These are phyloP conservation scores for Aspergillus awamori DNA, from an alignment of 2,329 filamentous ascomycete genomes.

Conservation along the genomic window DNA sequence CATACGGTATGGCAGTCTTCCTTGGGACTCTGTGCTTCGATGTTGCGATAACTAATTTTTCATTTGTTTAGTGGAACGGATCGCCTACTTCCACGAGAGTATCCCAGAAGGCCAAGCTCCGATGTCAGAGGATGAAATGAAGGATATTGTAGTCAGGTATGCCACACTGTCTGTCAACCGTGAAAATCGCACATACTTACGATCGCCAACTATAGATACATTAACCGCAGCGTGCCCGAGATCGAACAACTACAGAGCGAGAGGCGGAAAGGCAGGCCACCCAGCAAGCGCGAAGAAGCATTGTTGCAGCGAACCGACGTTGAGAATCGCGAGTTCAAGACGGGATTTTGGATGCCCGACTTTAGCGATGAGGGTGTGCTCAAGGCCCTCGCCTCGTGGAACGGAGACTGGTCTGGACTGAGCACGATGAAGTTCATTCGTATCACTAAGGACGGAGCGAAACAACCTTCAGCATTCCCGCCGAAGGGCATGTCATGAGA, in stretches of 20 bases:
- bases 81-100: conserved; percentile 71
- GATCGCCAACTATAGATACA: conserved; percentile 33
- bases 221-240: conserved; percentile 40
- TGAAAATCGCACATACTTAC: neutral
- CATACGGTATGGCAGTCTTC: conserved; percentile 58
- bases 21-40: conserved; percentile 27
- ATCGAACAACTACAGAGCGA: conserved; percentile 56
- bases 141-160: conserved; percentile 63
- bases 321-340: conserved; percentile 78
- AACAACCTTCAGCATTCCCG: conserved; percentile 75
- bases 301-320: conserved; percentile 70
- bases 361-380: conserved; percentile 69
- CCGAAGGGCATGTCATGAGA: conserved; percentile 61
- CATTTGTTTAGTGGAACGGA: conserved; percentile 60
- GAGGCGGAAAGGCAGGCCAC: conserved; percentile 76
- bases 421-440: conserved; percentile 76
- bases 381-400: conserved; percentile 71
- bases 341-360: conserved; percentile 81
- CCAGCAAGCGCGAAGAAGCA: conserved; percentile 74
- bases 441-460: conserved; percentile 65
- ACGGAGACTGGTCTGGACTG: conserved; percentile 80
- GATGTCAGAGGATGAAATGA: conserved; percentile 42
- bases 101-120: conserved; percentile 43
- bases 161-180: conserved; percentile 20
- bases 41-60: neutral